phyloP scores from a whole-genome alignment of 2,329 filamentous ascomycete species.

The Talaromyces albobiverticillius region DNA sequence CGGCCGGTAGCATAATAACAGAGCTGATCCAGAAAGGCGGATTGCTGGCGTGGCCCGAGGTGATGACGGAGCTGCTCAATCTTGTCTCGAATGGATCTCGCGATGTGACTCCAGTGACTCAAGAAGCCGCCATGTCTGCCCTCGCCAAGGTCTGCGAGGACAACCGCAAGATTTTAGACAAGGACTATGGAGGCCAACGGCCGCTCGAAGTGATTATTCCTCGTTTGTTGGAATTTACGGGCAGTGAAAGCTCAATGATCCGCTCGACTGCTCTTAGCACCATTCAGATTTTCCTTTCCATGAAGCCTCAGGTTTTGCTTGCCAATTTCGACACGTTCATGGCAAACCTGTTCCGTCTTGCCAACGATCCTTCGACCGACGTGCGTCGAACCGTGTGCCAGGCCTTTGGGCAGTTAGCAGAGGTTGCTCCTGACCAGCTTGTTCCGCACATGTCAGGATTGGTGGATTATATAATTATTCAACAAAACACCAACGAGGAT shows the following conservation, averaged over 20 bases:
- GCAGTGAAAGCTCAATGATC: conserved; percentile 71
- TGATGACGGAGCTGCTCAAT: conserved; percentile 77
- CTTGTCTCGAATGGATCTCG: conserved; percentile 72
- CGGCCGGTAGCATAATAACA: conserved; percentile 89
- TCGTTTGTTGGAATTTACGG: conserved; percentile 83
- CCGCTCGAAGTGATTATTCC: conserved; percentile 87
- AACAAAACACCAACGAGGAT: conserved; percentile 78
- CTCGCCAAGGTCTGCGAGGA: conserved; percentile 96
- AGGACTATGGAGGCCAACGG: conserved; percentile 82
- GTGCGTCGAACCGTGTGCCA: conserved; percentile 92
- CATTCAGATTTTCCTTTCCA: conserved; percentile 88
- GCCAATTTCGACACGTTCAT: conserved; percentile 78
- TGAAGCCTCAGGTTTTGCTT: conserved; percentile 77
- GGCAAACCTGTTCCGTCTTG: conserved; percentile 76
- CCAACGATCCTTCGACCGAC: conserved; percentile 72
- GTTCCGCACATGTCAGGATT: conserved; percentile 81
- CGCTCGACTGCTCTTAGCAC: conserved; percentile 75
- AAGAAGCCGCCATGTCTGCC: conserved; percentile 92
- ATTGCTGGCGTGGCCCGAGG: conserved; percentile 84
- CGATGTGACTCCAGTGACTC: conserved; percentile 65
- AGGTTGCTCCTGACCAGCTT: conserved; percentile 85
- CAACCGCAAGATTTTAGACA: conserved; percentile 80
- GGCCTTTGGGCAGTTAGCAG: conserved; percentile 87
- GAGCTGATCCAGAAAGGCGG: conserved; percentile 83
- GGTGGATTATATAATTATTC: conserved; percentile 87